These are phyloP conservation scores for Immersiella caudata DNA, from an alignment of 495 filamentous ascomycete genomes.

Conservation along the genomic window DNA sequence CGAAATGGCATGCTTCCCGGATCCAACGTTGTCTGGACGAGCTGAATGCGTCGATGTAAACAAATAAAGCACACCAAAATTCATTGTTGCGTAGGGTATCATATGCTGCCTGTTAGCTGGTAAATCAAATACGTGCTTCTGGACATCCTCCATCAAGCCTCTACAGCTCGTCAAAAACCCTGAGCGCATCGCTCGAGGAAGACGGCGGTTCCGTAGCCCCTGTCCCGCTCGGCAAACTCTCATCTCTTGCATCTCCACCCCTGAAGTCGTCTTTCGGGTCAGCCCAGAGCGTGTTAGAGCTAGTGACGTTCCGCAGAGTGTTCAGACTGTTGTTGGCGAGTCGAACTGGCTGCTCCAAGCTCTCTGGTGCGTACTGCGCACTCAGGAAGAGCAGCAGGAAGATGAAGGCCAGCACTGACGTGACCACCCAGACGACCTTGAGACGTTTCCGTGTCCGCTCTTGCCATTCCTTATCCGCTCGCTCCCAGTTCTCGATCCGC, in stretches of 20 bases:
- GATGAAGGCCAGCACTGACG: slow-evolving; percentile 48
- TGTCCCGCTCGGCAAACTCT: neutral
- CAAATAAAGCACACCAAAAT: neutral
- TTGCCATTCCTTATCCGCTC: slow-evolving; percentile 72
- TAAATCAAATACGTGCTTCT: neutral
- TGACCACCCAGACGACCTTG: slow-evolving; percentile 62
- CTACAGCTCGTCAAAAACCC: slow-evolving; percentile 49
- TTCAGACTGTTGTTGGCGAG: slow-evolving; percentile 27
- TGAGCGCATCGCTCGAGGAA: slow-evolving; percentile 33
- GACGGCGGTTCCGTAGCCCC: slow-evolving; percentile 16
- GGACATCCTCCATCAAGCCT: neutral
- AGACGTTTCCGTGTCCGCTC: slow-evolving; percentile 64
- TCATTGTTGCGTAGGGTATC: neutral
- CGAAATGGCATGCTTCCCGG: neutral
- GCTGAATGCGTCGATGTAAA: neutral
- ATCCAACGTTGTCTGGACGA: neutral
- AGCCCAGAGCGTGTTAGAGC: slow-evolving; percentile 11
- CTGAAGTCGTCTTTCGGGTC: neutral
- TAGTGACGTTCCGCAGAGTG: slow-evolving; percentile 14
- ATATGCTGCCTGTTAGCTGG: neutral
- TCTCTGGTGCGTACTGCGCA: slow-evolving; percentile 40
- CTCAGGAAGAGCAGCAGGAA: slow-evolving; percentile 48
- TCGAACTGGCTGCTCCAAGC: slow-evolving; percentile 20
- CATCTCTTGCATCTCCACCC: neutral
- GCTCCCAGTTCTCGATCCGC: slow-evolving; percentile 72